Percentiles rank a stretch among this genome's conserved stretches.
Conservation (phyloP, 2,329 filamentous ascomycete genomes). For the Aspergillus sclerotialis region DNA sequence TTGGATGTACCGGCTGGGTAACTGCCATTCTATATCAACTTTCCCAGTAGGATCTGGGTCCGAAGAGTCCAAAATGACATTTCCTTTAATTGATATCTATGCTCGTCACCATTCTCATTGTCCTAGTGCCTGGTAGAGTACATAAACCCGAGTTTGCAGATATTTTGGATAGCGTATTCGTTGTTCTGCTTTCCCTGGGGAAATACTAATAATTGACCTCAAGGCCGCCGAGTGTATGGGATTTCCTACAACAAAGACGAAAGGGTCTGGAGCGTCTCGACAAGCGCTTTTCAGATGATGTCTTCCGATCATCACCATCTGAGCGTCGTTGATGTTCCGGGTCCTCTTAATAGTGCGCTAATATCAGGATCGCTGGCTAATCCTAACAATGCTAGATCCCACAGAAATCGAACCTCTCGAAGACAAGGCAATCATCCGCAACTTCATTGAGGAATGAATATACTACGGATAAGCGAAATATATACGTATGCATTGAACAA, state of each 20-base stretch:
- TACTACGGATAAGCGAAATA: conserved; percentile 48
- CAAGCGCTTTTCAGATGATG: conserved; percentile 33
- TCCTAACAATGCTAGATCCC: conserved; percentile 8
- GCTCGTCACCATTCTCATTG: no score
- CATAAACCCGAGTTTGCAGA: no score
- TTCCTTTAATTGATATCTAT: no score
- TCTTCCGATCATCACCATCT: conserved; percentile 34
- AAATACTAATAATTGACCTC: no score
- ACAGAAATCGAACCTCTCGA: conserved; percentile 49
- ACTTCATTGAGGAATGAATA: conserved; percentile 43
- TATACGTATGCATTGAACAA: conserved; percentile 41
- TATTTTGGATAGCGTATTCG: no score
- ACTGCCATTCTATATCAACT: no score
- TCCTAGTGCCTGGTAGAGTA: no score
- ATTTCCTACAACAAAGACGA: conserved; percentile 10
- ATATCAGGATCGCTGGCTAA: conserved; percentile 1
- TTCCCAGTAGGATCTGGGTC: no score
- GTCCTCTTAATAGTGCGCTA: conserved; percentile 28
- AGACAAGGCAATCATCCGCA: conserved; percentile 48
- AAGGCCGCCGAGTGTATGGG: conserved; percentile 23
- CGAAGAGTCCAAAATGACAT: no score
- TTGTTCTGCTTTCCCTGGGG: no score
- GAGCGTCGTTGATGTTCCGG: conserved; percentile 41
- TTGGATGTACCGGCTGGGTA: no score
- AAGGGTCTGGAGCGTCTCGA: conserved; percentile 9